Conservation (phyloP, 2,329 filamentous ascomycete genomes). For the Venturia nashicola region DNA sequence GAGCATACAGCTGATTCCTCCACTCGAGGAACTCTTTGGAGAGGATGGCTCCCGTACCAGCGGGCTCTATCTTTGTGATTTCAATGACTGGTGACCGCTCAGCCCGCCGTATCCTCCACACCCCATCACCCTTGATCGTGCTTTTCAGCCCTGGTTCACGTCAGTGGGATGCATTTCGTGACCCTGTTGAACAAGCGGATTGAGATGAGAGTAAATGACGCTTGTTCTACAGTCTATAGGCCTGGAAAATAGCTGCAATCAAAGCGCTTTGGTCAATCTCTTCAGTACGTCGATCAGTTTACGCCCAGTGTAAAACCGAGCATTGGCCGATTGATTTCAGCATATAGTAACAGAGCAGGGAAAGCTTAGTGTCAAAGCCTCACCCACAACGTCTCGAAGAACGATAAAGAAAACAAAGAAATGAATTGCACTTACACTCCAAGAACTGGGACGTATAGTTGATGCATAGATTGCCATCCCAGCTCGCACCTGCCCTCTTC, state of each 20-base stretch:
- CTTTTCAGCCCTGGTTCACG: slow-evolving; percentile 36
- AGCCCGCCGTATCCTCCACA: slow-evolving; percentile 69
- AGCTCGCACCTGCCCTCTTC: slow-evolving; percentile 52
- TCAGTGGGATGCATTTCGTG: neutral
- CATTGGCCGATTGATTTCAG: too few relatives aligned
- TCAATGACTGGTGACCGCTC: slow-evolving; percentile 52
- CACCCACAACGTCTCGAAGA: too few relatives aligned
- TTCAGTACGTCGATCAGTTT: neutral
- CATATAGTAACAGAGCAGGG: too few relatives aligned
- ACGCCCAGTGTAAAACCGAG: too few relatives aligned
- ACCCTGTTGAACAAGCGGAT: neutral
- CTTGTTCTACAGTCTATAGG: neutral
- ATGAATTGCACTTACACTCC: slow-evolving; percentile 46
- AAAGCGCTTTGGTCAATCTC: neutral
- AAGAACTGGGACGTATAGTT: slow-evolving; percentile 75
- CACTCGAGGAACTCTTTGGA: slow-evolving; percentile 68
- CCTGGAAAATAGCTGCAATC: neutral
- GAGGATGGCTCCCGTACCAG: slow-evolving; percentile 63
- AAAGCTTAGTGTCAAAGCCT: too few relatives aligned
- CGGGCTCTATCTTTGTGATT: slow-evolving; percentile 60
- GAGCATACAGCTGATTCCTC: slow-evolving; percentile 27
- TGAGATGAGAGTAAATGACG: neutral
- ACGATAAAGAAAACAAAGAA: neutral
- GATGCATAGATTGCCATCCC: slow-evolving; percentile 90
- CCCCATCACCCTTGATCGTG: slow-evolving; percentile 53